Evolutionary conservation across 306 rosid species (phyloP).

Genomic region (Vachellia collinsii): DNA sequence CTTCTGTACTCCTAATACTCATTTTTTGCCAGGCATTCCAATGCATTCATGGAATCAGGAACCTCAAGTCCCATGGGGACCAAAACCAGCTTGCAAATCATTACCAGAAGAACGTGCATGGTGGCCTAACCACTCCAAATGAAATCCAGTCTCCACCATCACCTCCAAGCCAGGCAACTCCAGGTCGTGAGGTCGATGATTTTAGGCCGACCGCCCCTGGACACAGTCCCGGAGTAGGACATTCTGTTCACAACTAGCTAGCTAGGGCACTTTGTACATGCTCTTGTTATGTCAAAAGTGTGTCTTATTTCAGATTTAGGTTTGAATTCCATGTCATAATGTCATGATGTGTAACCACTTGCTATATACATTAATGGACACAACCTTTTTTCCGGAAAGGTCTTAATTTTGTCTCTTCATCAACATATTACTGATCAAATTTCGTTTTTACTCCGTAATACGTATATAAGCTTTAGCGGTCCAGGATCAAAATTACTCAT

Average conservation of each 20-base stretch:
- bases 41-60: constrained; percentile 18
- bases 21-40: constrained; percentile 16
- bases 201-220: constrained; percentile 55
- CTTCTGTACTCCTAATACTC: constrained; percentile 12
- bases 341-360: neutral
- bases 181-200: neutral
- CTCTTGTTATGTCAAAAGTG: neutral
- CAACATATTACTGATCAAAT: neutral
- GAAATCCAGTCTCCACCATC: constrained; percentile 1
- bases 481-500: neutral
- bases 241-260: constrained; percentile 38
- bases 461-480: neutral
- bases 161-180: neutral
- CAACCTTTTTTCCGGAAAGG: neutral
- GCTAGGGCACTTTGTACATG: neutral
- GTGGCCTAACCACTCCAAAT: neutral
- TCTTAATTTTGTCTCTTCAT: neutral
- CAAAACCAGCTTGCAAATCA: neutral
- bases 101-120: constrained; percentile 1
- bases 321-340: neutral
- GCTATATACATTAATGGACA: neutral
- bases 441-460: neutral
- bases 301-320: neutral
- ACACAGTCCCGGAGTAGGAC: constrained; percentile 64
- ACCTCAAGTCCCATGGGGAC: neutral